Base-by-base conservation (phyloP, 2,329 filamentous ascomycete genomes). In the Ophiostoma fasciatum region DNA sequence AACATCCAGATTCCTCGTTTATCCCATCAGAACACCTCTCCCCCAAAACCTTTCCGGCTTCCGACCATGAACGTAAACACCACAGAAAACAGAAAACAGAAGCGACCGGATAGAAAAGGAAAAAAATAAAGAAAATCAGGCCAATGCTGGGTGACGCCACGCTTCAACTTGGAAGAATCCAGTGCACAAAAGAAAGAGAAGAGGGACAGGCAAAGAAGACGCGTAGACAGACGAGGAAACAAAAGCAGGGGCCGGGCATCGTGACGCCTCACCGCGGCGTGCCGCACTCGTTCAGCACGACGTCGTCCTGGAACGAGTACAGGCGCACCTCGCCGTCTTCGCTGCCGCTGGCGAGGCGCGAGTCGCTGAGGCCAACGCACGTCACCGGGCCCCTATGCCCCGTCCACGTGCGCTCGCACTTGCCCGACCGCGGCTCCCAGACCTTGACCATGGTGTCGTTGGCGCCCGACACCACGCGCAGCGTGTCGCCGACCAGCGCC, bases 381-480 rank as follows among this genome's bases (percentile, higher is more conserved):
- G 87, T 96, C 4, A 96, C 85, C 0, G 90, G 87, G 0, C 84
- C 88, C 2, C 78, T 72, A 55, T 96, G 90, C 0, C 87, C 87
- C 3, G 83, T 85, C 51, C 94, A 88, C 4, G 87, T 96, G 33
- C 85, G 69, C 55, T 96, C 87, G 56, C 87, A 94, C 51, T 82
- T 84, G 20, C 90, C 90, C 2, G 82, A 87, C 39, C 85, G 66
- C 13, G 88, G 82, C 58, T 96, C 88, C 90, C 90, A 98, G 22
- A 71, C 75, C 62, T 96, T 96, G 49, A 94, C 82, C 74, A 88
- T 92, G 28, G 83, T 78, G 57, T 98, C 90, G 55, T 96, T 85
- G 10, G 83, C 82, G 1, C 87, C 88, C 14, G 80, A 84, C 12
- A 96, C 84, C 13, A 94, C 74, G 10, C 90, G 75, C 37, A 47